phyloP scores from a whole-genome alignment of 2,329 filamentous ascomycete species.

The Sarocladiaceae sp. region DNA sequence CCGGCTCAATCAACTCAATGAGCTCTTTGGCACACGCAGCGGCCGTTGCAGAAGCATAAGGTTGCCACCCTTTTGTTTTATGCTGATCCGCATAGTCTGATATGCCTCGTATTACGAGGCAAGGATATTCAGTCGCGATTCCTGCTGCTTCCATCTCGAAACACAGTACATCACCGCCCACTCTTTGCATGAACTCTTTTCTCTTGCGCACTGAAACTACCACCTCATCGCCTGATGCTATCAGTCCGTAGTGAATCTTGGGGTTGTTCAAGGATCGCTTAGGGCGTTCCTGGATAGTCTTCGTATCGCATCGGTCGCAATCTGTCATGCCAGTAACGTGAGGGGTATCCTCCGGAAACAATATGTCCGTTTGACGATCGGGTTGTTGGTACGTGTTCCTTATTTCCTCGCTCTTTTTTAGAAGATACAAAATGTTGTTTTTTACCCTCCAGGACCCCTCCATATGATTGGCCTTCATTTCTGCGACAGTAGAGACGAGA shows the following conservation, averaged over 20 bases:
- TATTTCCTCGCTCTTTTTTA: not conserved
- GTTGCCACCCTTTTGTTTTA: constrained; percentile 2
- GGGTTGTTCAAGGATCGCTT: not conserved
- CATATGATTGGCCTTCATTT: not conserved
- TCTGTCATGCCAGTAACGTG: not conserved
- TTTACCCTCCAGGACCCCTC: too few relatives aligned
- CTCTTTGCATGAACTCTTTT: not conserved
- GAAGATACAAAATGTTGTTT: not conserved
- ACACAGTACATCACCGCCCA: not conserved
- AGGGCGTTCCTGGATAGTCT: not conserved
- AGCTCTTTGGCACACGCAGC: too few relatives aligned
- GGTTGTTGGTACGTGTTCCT: not conserved
- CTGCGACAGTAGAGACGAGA: not conserved
- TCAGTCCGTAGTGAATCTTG: constrained; percentile 9
- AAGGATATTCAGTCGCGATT: not conserved
- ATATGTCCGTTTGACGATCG: not conserved
- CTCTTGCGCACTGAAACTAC: not conserved
- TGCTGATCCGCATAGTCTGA: constrained; percentile 7
- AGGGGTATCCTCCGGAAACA: not conserved
- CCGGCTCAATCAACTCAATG: too few relatives aligned
- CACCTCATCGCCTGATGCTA: constrained; percentile 1
- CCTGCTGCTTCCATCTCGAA: constrained; percentile 10
- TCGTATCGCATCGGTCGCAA: not conserved
- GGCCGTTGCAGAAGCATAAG: constrained; percentile 6
- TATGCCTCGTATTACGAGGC: constrained; percentile 7